Base-by-base conservation (phyloP, 2,329 filamentous ascomycete genomes). In the Davidsoniella neocaledoniae region DNA sequence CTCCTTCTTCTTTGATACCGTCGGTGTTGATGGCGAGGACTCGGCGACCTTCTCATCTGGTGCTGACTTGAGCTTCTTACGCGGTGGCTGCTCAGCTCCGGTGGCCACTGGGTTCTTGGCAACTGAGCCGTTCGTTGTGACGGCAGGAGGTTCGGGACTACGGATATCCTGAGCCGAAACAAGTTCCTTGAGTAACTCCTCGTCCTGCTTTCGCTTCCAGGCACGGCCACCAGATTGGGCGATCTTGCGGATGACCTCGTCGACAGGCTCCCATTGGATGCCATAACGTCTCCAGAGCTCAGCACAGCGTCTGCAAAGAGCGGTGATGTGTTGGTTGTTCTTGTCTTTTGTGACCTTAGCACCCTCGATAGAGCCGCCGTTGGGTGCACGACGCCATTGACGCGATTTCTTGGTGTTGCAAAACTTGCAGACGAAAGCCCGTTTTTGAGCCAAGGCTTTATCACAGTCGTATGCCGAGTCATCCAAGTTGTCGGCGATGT, bases 201-300 rank as follows among this genome's bases (percentile, higher is more conserved):
- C 90, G 56, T 98, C 91, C 51, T 94, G 81, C 61, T 83, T 85
- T 52, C 85, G 79, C 66, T 91, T 93, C 78, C 81, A 88, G 4
- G 84, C 82, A 57, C 86, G 81, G 43, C 84, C 83, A 41, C 86
- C 85, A 43, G 80, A 77, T 55, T 83, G 78, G 1, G 81, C 77
- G 40, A 93, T 79, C 66, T 94, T 94, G 67, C 88, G 94, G 38
- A 81, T 77, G 37, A 94, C 76, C 58, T 96, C 90, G 40, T 96
- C 91, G 12, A 87, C 75, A 56, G 94, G 86, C 63, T 96, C 91
- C 79, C 86, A 98, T 56, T 93, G 86, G 54, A 98, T 86, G 14
- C 83, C 90, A 63, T 98, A 98, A 56, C 90, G 85, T 46, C 91
- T 81, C 91, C 91, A 98, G 7, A 98, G 70, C 58, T 91, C 81